Evolutionary conservation across 2,329 filamentous ascomycete species (phyloP), one percentile per base, ranked within the genome.

Genomic region (Clonostachys rosea): DNA sequence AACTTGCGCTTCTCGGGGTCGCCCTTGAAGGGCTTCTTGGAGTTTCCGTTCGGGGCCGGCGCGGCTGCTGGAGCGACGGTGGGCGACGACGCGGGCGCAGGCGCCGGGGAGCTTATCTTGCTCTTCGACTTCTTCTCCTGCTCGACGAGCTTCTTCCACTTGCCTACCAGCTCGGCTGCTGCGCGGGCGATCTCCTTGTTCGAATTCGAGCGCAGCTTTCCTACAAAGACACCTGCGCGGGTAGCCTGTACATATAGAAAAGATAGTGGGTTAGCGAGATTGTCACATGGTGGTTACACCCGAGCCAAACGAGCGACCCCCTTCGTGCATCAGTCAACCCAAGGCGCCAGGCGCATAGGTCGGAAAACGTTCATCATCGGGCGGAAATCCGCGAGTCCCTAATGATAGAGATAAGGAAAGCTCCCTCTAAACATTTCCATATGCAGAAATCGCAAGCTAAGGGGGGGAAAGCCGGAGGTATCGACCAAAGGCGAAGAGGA

Each of bases 221-320:
- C 92, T 52, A 97, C 88, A 44, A 87, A 83, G 54, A 96, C 86
- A 57, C 94, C 94, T 45, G 95, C 92, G 57, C 87, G 88, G n/a
- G 92, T 97, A 40, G 87, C 77, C 83, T 86, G 50, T 46, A 43
- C 13, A 9, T 36, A 42, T 37, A 35, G 14, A 45, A 43, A 14
- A 20, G 33, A 48, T 16, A 39, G 16, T 6, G 2, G 4, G 49
- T 52, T 42, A 52, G 50, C 30, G 34, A 35, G 17, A 42, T 36
- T 45, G 20, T 11, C 14, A 14, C 14, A 39, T 8, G 17, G 36
- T 39, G 14, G 36, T n/a, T 18, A 18, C 36, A 39, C 36, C 14
- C 17, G 36, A n/a, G 6, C 14, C 36, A 39, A 39, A 39, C 14
- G 36, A 39, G 36, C 36, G 36, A 39, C 24, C 24, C 24, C 24